phyloP scores from a whole-genome alignment of 2,329 filamentous ascomycete species.

The Cadophora malorum region DNA sequence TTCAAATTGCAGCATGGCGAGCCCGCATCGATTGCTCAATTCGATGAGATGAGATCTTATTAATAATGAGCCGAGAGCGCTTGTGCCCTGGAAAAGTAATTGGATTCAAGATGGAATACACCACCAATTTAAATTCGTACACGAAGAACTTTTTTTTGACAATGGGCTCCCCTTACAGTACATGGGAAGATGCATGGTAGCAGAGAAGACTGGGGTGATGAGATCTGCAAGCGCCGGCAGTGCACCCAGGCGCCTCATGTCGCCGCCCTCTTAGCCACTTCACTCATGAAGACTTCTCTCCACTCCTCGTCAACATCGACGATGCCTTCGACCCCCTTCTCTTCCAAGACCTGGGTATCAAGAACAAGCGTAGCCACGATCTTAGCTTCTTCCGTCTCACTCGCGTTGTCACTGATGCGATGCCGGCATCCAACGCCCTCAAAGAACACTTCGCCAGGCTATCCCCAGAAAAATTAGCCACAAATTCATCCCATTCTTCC shows the following conservation, averaged over 20 bases:
- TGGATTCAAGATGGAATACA: no score
- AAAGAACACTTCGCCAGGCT: conserved; percentile 49
- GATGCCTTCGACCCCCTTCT: no score
- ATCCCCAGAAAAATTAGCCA: not conserved
- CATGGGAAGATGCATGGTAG: no score
- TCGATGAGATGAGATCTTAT: not conserved
- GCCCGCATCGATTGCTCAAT: conserved; percentile 7
- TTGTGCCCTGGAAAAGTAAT: no score
- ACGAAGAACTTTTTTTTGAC: no score
- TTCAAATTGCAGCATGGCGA: conserved; percentile 14
- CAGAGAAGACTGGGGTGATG: no score
- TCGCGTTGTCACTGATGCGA: conserved; percentile 53
- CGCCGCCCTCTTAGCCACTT: no score
- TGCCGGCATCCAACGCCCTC: conserved; percentile 58
- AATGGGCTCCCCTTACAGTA: no score
- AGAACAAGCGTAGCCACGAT: not conserved
- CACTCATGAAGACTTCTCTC: no score
- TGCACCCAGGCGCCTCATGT: no score
- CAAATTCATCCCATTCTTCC: not conserved
- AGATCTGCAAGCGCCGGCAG: not conserved
- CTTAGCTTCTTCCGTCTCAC: conserved; percentile 47
- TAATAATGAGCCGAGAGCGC: not conserved
- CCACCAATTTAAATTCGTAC: not conserved
- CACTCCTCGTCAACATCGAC: no score
- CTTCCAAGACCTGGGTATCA: no score